Conservation (phyloP, 805 yeast genomes). For the Candida khao-thaluensis region DNA sequence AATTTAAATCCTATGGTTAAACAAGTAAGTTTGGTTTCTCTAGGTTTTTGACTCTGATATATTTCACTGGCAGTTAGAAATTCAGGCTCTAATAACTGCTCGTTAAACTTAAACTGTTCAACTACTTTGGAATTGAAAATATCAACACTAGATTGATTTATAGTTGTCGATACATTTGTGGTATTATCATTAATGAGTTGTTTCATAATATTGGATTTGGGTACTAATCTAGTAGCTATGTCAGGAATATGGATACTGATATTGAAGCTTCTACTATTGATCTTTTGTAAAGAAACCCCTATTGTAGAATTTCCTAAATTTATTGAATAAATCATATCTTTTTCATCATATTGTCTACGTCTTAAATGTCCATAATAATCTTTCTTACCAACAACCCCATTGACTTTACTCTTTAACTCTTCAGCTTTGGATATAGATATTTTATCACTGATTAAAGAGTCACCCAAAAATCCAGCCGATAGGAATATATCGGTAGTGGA, state of each 20-base stretch:
- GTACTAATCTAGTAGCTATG: constrained; percentile 33
- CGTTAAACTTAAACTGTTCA: constrained; percentile 17
- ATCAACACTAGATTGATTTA: constrained; percentile 1
- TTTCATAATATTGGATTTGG: constrained; percentile 23
- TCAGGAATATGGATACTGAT: constrained; percentile 46
- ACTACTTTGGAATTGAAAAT: constrained; percentile 19
- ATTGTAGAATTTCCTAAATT: constrained; percentile 16
- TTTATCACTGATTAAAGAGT: constrained; percentile 4
- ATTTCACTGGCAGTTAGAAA: constrained; percentile 5
- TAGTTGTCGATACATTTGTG: constrained; percentile 2
- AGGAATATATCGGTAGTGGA: constrained; percentile 11
- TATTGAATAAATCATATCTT: constrained; percentile 33
- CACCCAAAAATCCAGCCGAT: constrained; percentile 11
- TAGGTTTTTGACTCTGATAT: not conserved
- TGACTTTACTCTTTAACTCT: constrained; percentile 17
- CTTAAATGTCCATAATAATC: constrained; percentile 31
- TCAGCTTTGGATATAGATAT: constrained; percentile 17
- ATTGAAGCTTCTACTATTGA: constrained; percentile 33
- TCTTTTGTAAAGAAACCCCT: constrained; percentile 38
- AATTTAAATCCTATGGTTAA: constrained; percentile 37
- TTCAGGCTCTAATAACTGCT: constrained; percentile 21
- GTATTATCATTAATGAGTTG: constrained; percentile 3
- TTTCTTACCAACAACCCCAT: not conserved
- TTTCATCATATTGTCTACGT: constrained; percentile 21
- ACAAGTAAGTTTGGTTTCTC: constrained; percentile 22